Percentiles rank a stretch among this genome's conserved stretches.
Conservation (phyloP, 345 rosid genomes). For the Microthlaspi erraticum region DNA sequence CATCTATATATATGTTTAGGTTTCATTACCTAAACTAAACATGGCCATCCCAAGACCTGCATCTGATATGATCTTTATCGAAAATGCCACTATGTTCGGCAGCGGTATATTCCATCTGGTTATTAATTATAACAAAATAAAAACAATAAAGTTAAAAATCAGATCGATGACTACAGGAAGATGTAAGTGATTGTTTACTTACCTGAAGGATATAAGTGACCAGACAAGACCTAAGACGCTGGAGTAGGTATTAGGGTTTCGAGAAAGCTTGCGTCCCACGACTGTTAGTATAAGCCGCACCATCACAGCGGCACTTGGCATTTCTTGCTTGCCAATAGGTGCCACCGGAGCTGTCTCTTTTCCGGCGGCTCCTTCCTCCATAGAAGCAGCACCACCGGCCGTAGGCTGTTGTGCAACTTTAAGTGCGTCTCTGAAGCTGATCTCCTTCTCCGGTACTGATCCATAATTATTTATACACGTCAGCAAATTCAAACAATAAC, state of each 20-base stretch:
- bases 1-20: not conserved
- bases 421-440: conserved; percentile 72
- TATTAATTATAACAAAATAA: not conserved
- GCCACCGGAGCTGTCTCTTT: conserved; percentile 52
- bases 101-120: conserved; percentile 68
- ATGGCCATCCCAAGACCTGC: conserved; percentile 89
- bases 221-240: conserved; percentile 89
- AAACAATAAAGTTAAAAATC: not conserved
- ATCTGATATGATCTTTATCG: conserved; percentile 74
- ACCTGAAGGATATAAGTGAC: conserved; percentile 95
- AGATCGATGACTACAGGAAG: not conserved
- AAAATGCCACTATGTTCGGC: conserved; percentile 69
- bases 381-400: conserved; percentile 18
- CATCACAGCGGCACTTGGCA: conserved; percentile 97
- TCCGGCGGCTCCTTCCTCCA: conserved; percentile 51
- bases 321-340: conserved; percentile 57
- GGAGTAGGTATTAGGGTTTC: conserved; percentile 97
- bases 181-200: not conserved
- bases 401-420: conserved; percentile 27
- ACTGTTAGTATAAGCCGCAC: conserved; percentile 93
- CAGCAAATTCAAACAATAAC: conserved; percentile 4
- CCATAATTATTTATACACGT: conserved; percentile 48
- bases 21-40: conserved; percentile 88
- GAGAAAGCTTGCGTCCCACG: conserved; percentile 98
- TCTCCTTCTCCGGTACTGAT: conserved; percentile 72